Evolutionary conservation across 352 stramenopile species (phyloP).

Genomic region (Globisporangium splendens): DNA sequence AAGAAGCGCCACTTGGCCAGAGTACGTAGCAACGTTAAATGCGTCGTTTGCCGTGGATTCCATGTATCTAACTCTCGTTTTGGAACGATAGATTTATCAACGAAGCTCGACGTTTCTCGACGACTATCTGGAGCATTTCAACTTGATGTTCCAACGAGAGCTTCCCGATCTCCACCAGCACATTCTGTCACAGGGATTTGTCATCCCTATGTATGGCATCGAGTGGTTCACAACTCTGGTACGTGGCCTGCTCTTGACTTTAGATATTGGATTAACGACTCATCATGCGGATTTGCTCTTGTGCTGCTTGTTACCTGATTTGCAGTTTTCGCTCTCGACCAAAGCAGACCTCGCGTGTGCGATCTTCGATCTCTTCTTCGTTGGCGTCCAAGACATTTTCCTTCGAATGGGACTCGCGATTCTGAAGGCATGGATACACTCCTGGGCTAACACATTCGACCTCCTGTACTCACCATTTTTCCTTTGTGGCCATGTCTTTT

Average conservation of each 20-base stretch:
- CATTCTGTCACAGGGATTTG: slow-evolving; percentile 62
- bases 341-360: slow-evolving; percentile 78
- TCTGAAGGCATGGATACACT: slow-evolving; percentile 38
- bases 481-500: neutral
- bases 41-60: neutral
- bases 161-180: slow-evolving; percentile 68
- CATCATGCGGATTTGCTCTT: neutral
- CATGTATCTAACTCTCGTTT: neutral
- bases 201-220: slow-evolving; percentile 80
- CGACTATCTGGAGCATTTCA: slow-evolving; percentile 81
- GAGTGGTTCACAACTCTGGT: slow-evolving; percentile 88
- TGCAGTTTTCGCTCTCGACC: slow-evolving; percentile 76
- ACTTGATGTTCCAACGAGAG: slow-evolving; percentile 61
- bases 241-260: neutral
- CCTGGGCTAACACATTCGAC: no score
- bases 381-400: slow-evolving; percentile 77
- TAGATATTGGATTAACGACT: neutral
- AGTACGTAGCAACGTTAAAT: slow-evolving; percentile 11
- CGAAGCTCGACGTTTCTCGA: slow-evolving; percentile 81
- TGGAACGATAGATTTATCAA: slow-evolving; percentile 57
- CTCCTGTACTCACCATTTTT: no score
- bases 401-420: slow-evolving; percentile 75
- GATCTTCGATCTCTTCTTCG: slow-evolving; percentile 86
- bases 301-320: neutral
- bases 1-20: slow-evolving; percentile 74